Evolutionary conservation across 2,329 filamentous ascomycete species (phyloP), one percentile per base, ranked within the genome.

Genomic region (Fusarium tricinctum): DNA sequence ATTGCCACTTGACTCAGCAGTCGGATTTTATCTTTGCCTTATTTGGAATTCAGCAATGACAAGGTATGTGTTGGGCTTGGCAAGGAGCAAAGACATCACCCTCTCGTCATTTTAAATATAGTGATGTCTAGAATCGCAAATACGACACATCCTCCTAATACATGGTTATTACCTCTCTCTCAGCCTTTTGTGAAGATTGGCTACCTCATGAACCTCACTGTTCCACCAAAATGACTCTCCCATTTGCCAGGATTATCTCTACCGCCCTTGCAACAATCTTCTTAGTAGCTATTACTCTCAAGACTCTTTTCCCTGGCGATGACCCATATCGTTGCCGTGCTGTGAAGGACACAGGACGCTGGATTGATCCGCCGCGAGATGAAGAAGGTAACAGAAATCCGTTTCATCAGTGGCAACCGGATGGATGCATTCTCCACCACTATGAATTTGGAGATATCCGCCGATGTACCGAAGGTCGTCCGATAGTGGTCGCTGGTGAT

Each of bases 401-500:
- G 58, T 10, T 83, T 81, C 68, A 75, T 79, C 45, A 80, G 81
- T 90, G 88, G 88, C 85, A 89, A 58, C 85, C 88, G 3, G 80
- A 81, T 20, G 85, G 85, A 15, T 91, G 89, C 76, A 83, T 86
- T 45, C 80, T 89, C 73, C 83, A 85, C 59, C 78, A 83, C 47
- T 89, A 90, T 76, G 80, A 81, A 14, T 74, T 76, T 6, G 74
- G 80, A 17, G 84, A 87, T 40, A 80, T 89, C 35, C 74, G 78
- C 17, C 75, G 78, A 51, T 91, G 89, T 68, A 79, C 88, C 19
- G 76, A 78, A 12, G 78, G 80, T 15, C 83, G 82, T n/a, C 81
- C 80, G 33, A 72, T 90, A 17, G 79, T 88, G 5, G 86, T 91
- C 67, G 80, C 84, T 39, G 88, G 89, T 35, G 89, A 91, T 73